Evolutionary conservation across 148 eudicot species (phyloP), one percentile per base, ranked within the genome.

Genomic region (Silene conica): DNA sequence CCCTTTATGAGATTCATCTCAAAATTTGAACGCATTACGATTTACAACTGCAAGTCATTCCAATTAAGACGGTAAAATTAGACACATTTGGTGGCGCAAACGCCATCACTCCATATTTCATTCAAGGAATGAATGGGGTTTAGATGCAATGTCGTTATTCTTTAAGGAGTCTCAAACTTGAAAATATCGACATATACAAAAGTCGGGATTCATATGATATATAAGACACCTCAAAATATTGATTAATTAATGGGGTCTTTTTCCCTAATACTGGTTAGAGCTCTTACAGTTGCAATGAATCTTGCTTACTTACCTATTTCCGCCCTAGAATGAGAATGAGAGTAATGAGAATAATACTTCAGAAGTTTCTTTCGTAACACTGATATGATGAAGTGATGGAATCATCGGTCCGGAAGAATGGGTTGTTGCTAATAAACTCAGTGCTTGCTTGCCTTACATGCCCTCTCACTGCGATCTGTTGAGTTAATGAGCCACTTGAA

Each of bases 351-450:
- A n/a, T 23, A 23, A 62, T 62, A 62, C 23, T 58, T 80, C 76
- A 80, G 21, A 80, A 75, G 10, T 66, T 75, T 72, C 79, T 75
- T n/a, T 76, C 79, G 14, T 66, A 76, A 52, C 71, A 48, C 14
- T 62, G 76, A 63, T 76, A 80, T 63, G 34, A 23, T 52, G 72
- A 65, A 61, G 52, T 50, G 48, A 76, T 67, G 11, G 62, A 71
- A 23, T 58, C 72, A 23, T 72, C 76, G 1, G 43, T 69, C 21
- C 64, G 69, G 55, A 67, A 80, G 58, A 48, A 65, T 66, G 58
- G 79, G 41, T 80, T 79, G 63, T 80, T 80, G 76, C 73, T 67
- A 31, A 60, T 23, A 23, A 58, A 76, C 62, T 75, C 82, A 6
- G 62, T 45, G 52, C 79, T 75, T 41, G 75, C 82, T 71, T 72